phyloP scores from a whole-genome alignment of 495 filamentous ascomycete species.

The Lasiosphaeria miniovina region DNA sequence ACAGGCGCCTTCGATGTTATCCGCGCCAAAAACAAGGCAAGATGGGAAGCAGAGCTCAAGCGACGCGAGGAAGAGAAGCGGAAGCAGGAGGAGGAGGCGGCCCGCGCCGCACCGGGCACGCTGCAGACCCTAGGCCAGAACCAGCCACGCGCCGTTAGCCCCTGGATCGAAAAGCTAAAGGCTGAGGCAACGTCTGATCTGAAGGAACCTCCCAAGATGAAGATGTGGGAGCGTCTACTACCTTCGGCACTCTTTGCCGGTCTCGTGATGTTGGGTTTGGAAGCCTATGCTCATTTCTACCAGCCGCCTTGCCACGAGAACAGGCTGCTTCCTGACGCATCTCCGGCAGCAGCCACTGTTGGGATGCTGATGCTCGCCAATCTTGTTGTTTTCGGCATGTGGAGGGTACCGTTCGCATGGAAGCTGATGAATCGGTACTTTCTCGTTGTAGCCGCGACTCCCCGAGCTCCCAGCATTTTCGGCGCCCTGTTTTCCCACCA shows the following conservation, averaged over 20 bases:
- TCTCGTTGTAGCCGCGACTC: slow-evolving; percentile 66
- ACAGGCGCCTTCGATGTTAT: slow-evolving; percentile 48
- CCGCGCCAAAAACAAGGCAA: slow-evolving; percentile 42
- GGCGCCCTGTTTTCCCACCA: slow-evolving; percentile 82
- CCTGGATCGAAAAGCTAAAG: slow-evolving; percentile 35
- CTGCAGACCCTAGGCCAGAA: slow-evolving; percentile 42
- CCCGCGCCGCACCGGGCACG: slow-evolving; percentile 43
- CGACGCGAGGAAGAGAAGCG: slow-evolving; percentile 51
- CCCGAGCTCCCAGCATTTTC: slow-evolving; percentile 60
- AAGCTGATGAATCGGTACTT: slow-evolving; percentile 75
- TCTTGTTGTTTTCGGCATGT: slow-evolving; percentile 56
- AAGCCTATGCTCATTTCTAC: slow-evolving; percentile 59
- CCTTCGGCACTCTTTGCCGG: slow-evolving; percentile 60
- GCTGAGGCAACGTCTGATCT: slow-evolving; percentile 39
- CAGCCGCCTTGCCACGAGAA: slow-evolving; percentile 54
- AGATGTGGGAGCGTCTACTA: slow-evolving; percentile 56
- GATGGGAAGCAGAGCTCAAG: slow-evolving; percentile 44
- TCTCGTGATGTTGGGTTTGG: slow-evolving; percentile 47
- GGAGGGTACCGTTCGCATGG: slow-evolving; percentile 71
- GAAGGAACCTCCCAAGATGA: slow-evolving; percentile 47
- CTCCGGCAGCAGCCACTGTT: slow-evolving; percentile 77
- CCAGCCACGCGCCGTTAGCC: slow-evolving; percentile 31
- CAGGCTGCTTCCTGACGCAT: slow-evolving; percentile 69
- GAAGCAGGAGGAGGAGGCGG: slow-evolving; percentile 49
- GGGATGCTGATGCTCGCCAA: slow-evolving; percentile 65